These are phyloP conservation scores for Echites panduratus DNA, from an alignment of 257 asterid genomes.

Conservation along the genomic window DNA sequence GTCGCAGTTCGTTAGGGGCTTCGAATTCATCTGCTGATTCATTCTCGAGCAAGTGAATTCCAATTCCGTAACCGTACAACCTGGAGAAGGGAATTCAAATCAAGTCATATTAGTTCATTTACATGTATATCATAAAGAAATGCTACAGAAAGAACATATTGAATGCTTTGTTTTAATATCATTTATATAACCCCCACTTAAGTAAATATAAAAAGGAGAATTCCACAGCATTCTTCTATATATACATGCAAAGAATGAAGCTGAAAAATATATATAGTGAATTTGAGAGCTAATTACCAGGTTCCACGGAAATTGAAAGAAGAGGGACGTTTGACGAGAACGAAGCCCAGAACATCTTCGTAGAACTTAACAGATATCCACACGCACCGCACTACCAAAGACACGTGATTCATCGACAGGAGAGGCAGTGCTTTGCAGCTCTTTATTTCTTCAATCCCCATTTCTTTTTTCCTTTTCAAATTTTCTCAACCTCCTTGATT, in stretches of 20 bases:
- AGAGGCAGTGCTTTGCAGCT: slow-evolving; percentile 29
- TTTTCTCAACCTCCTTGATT: not conserved
- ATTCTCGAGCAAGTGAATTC: slow-evolving; percentile 33
- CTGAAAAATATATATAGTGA: not conserved
- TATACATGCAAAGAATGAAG: no score
- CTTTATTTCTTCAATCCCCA: slow-evolving; percentile 19
- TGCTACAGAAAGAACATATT: no score
- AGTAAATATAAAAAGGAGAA: no score
- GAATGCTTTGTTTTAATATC: no score
- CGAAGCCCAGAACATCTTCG: slow-evolving; percentile 34
- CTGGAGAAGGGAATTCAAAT: slow-evolving; percentile 6
- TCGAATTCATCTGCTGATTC: slow-evolving; percentile 12
- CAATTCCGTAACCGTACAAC: slow-evolving; percentile 38
- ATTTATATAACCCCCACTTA: no score
- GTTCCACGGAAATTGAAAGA: slow-evolving; percentile 36
- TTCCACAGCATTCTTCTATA: no score
- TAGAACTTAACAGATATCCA: slow-evolving; percentile 27
- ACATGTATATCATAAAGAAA: no score
- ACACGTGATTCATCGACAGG: slow-evolving; percentile 34
- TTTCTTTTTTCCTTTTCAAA: not conserved
- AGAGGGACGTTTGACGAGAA: slow-evolving; percentile 34
- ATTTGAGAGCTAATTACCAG: slow-evolving; percentile 18
- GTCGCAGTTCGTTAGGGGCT: slow-evolving; percentile 15
- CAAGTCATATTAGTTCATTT: no score
- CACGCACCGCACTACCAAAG: slow-evolving; percentile 26